Base-by-base conservation (phyloP, 2,329 filamentous ascomycete genomes). In the Fusarium scirpi region DNA sequence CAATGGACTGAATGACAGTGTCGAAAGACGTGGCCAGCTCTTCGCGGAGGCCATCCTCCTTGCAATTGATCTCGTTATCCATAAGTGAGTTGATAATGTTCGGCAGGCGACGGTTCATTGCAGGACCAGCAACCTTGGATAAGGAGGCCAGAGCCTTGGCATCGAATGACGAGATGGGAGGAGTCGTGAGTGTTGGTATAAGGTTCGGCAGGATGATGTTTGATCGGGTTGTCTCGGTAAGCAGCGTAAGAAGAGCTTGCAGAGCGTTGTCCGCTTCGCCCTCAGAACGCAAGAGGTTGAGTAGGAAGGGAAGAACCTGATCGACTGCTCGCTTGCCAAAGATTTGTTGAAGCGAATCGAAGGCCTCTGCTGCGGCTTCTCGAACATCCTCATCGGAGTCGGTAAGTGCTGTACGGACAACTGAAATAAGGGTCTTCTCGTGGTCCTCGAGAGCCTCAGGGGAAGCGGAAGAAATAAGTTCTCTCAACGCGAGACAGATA, bases 151-250 rank as follows among this genome's bases (percentile, higher is more conserved):
- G 84, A 15, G 96, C 96, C 78, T 91, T 94, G 64, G 97, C 96
- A 77, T 99, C 98, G 86, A 99, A 99, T 1, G 91, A 89, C 29
- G 94, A 92, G 74, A 99, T 97, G 3, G 96, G 96, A 57, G 94
- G 91, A 11, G 92, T 91, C 63, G 97, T 92, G 32, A 99, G 87
- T 4, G 94, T 98, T 1, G 97, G 96, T 65, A 99, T 94, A 59
- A 99, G 90, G 80, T 97, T 98, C 22, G 96, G 97, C 62, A 99
- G 84, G 75, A 99, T 99, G 74, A 97, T 94, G 80, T 98, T 99
- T 24, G 95, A 97, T 69, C 96, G 89, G 10, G 94, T 96, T 18
- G 93, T 91, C 80, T 99, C 96, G 1, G 95, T 98, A 69, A 99
- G 90, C 24, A 99, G 87, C 0, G 96, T 99, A 68, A 99, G 88